These are phyloP conservation scores for Sporothrix sp. DNA, from an alignment of 2,329 filamentous ascomycete species.

Conservation along the genomic window DNA sequence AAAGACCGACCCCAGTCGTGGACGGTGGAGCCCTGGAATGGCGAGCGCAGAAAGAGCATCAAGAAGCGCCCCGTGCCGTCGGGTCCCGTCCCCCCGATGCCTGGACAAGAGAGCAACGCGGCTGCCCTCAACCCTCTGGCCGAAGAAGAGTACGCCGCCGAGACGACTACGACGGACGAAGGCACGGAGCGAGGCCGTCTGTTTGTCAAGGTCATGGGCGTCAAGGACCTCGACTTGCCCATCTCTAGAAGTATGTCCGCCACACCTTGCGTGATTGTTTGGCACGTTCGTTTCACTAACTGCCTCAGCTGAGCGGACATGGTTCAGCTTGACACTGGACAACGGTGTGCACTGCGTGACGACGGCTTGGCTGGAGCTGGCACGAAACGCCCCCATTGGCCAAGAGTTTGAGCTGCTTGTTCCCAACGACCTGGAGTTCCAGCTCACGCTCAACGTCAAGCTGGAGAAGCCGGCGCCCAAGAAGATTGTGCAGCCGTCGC, in stretches of 20 bases:
- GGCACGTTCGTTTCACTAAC: no score
- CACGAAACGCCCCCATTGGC: slow-evolving; percentile 84
- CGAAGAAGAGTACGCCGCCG: slow-evolving; percentile 55
- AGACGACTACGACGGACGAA: slow-evolving; percentile 57
- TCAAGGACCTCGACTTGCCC: slow-evolving; percentile 89
- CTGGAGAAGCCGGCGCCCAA: slow-evolving; percentile 63
- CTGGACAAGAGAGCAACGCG: slow-evolving; percentile 77
- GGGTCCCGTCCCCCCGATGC: slow-evolving; percentile 69
- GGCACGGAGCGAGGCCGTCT: slow-evolving; percentile 79
- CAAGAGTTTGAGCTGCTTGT: slow-evolving; percentile 98
- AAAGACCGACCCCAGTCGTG: slow-evolving; percentile 79
- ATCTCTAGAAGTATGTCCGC: slow-evolving; percentile 80
- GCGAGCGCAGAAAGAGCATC: slow-evolving; percentile 59
- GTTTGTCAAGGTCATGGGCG: slow-evolving; percentile 97
- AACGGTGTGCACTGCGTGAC: slow-evolving; percentile 97
- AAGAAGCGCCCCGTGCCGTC: slow-evolving; percentile 45
- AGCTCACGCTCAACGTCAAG: slow-evolving; percentile 93
- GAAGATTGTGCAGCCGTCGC: slow-evolving; percentile 36
- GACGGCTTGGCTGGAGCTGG: slow-evolving; percentile 88
- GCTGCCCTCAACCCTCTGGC: slow-evolving; percentile 53
- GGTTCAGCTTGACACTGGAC: slow-evolving; percentile 95
- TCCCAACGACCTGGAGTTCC: slow-evolving; percentile 95
- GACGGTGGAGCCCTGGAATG: slow-evolving; percentile 96
- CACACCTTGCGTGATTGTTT: no score
- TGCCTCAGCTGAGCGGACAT: slow-evolving; percentile 66